Percentiles rank a stretch among this genome's conserved stretches.
phyloP scores from a whole-genome alignment of 305 asterid species.

The Rubia peregrina region DNA sequence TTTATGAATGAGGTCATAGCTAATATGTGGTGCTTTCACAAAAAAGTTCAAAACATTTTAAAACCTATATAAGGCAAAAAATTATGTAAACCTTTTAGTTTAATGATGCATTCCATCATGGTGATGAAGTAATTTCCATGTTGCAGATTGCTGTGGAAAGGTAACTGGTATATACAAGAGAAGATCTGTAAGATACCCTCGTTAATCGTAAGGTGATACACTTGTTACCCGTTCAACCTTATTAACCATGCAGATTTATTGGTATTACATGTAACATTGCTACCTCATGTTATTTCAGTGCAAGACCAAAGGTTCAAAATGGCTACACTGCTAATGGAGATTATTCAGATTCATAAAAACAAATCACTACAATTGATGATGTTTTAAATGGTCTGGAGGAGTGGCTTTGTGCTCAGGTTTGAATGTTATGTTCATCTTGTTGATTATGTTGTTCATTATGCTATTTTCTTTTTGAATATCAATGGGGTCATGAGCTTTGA shows the following conservation, averaged over 20 bases:
- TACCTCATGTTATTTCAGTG: constrained; percentile 44
- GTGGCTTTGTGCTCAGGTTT: constrained; percentile 89
- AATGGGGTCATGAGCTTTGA: background rate
- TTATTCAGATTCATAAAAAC: constrained; percentile 49
- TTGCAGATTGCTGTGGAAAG: constrained; percentile 80
- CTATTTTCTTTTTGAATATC: background rate
- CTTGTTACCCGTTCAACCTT: constrained; percentile 17
- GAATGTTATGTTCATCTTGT: constrained; percentile 19
- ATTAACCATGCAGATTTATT: constrained; percentile 11
- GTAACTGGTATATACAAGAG: constrained; percentile 94
- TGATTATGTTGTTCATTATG: constrained; percentile 2
- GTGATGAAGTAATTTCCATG: constrained; percentile 13
- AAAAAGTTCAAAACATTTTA: background rate
- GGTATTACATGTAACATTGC: constrained; percentile 19
- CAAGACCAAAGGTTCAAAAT: constrained; percentile 58
- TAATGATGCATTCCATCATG: background rate
- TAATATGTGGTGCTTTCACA: background rate
- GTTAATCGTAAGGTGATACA: constrained; percentile 62
- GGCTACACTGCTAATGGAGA: constrained; percentile 39
- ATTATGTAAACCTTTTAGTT: background rate
- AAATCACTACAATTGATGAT: constrained; percentile 50
- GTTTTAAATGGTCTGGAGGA: constrained; percentile 80
- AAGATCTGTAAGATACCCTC: constrained; percentile 93
- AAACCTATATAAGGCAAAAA: background rate
- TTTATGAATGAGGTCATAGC: background rate